phyloP scores from a whole-genome alignment of 2,329 filamentous ascomycete genomes.

The Lecanoromycetidae sp. region DNA sequence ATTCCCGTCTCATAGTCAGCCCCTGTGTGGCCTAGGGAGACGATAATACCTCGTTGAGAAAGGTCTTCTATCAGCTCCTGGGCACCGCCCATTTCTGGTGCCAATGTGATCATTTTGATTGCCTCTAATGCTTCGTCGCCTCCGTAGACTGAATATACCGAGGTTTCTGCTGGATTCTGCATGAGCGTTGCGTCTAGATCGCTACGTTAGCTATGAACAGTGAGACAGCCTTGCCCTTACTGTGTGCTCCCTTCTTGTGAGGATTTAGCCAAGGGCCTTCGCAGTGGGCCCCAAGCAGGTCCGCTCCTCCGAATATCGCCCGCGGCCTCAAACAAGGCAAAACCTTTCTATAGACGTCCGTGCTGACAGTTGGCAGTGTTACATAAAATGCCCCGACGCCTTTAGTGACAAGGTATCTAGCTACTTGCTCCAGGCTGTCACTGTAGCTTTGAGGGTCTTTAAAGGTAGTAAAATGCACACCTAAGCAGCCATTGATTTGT shows the following conservation, averaged over 20 bases:
- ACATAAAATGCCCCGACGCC: slow-evolving; percentile 44
- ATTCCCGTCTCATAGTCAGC: slow-evolving; percentile 37
- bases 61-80: slow-evolving; percentile 33
- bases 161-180: slow-evolving; percentile 25
- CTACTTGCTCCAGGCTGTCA: slow-evolving; percentile 33
- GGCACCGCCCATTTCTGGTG: slow-evolving; percentile 39
- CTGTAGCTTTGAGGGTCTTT: slow-evolving; percentile 31
- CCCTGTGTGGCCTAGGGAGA: slow-evolving; percentile 41
- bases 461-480: slow-evolving; percentile 44
- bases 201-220: not conserved
- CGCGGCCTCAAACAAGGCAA: slow-evolving; percentile 37
- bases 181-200: slow-evolving; percentile 9
- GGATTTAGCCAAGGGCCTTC: slow-evolving; percentile 46
- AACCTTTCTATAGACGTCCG: slow-evolving; percentile 35
- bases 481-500: slow-evolving; percentile 38
- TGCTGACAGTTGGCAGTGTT: slow-evolving; percentile 40
- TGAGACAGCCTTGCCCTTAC: slow-evolving; percentile 26
- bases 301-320: slow-evolving; percentile 32
- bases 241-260: slow-evolving; percentile 43
- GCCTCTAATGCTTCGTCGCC: slow-evolving; percentile 27
- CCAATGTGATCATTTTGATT: slow-evolving; percentile 41
- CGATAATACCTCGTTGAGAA: slow-evolving; percentile 29
- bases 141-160: slow-evolving; percentile 36
- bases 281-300: slow-evolving; percentile 43
- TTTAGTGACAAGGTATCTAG: slow-evolving; percentile 37